phyloP scores from a whole-genome alignment of 2,329 filamentous ascomycete genomes.

The Clarireedia hainanense region DNA sequence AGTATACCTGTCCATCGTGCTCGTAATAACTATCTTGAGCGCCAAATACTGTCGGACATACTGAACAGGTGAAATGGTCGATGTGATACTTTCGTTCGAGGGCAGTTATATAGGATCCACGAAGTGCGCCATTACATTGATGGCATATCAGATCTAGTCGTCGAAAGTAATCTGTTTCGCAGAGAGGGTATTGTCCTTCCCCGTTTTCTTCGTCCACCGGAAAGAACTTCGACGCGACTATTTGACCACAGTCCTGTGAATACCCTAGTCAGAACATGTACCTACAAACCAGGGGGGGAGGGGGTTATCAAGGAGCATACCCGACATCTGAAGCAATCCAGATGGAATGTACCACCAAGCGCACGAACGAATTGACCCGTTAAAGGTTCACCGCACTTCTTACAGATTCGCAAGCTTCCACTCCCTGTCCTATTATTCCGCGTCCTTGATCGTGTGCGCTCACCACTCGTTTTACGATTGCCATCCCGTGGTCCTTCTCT shows the following conservation, averaged over 20 bases:
- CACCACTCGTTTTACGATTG: slow-evolving; percentile 35
- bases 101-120: slow-evolving; percentile 96
- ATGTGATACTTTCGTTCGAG: slow-evolving; percentile 98
- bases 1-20: slow-evolving; percentile 92
- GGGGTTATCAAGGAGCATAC: slow-evolving; percentile 40
- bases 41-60: slow-evolving; percentile 95
- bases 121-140: slow-evolving; percentile 83
- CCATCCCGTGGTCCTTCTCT: slow-evolving; percentile 19
- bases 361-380: slow-evolving; percentile 96
- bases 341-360: slow-evolving; percentile 85
- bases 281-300: background rate
- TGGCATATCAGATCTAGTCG: slow-evolving; percentile 85
- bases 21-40: slow-evolving; percentile 99
- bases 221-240: slow-evolving; percentile 98
- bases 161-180: slow-evolving; percentile 96
- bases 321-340: slow-evolving; percentile 96
- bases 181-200: slow-evolving; percentile 82
- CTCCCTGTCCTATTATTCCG: slow-evolving; percentile 48
- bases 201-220: slow-evolving; percentile 88
- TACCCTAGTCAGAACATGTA: slow-evolving; percentile 18
- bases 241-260: slow-evolving; percentile 82
- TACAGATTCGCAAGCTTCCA: slow-evolving; percentile 60
- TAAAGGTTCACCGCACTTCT: slow-evolving; percentile 80
- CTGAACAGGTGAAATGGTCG: slow-evolving; percentile 96
- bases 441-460: slow-evolving; percentile 49